Evolutionary conservation across 345 rosid species (phyloP), one percentile per base, ranked within the genome.

Genomic region (Citropsis articulata): DNA sequence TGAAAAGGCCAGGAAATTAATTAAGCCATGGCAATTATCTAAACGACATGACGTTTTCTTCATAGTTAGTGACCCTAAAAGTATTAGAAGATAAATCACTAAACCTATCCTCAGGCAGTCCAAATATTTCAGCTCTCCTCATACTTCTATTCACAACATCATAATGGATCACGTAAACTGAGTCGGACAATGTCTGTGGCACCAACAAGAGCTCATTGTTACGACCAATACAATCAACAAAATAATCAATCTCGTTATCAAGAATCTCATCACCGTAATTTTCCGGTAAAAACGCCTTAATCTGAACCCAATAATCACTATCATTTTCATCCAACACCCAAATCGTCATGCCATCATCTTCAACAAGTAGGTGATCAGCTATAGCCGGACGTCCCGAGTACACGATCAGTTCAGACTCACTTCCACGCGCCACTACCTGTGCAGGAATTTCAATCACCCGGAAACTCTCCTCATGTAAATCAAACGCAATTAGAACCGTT

Each of bases 201-300:
- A 56, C 81, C 45, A 80, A 27, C 38, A 80, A 36, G 31, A 80
- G 31, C 83, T 83, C 79, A 21, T 35, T 19, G 14, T n/a, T 33
- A 35, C 45, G 21, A 53, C 57, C 57, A 14, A 24, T 38, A 13
- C 83, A 78, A n/a, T 69, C 80, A 48, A 77, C 69, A 60, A 55
- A 56, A 16, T 71, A 71, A 27, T 31, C 48, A 21, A 8, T 30
- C 9, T 71, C 71, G 4, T 6, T 16, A 22, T n/a, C 22, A 7
- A 63, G 8, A 36, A 60, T 56, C 48, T 71, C 61, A 18, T 53
- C 57, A 19, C 57, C 21, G 50, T 56, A 69, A 22, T 4, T 21
- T 13, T n/a, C 22, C 31, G 85, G 78, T 3, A 76, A 24, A 12
- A 19, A 1, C 4, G 69, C 9, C 0, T 2, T 24, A 18, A 48